Evolutionary conservation across 2,329 filamentous ascomycete species (phyloP), one percentile per base, ranked within the genome.

Genomic region (Exophiala aquamarina): DNA sequence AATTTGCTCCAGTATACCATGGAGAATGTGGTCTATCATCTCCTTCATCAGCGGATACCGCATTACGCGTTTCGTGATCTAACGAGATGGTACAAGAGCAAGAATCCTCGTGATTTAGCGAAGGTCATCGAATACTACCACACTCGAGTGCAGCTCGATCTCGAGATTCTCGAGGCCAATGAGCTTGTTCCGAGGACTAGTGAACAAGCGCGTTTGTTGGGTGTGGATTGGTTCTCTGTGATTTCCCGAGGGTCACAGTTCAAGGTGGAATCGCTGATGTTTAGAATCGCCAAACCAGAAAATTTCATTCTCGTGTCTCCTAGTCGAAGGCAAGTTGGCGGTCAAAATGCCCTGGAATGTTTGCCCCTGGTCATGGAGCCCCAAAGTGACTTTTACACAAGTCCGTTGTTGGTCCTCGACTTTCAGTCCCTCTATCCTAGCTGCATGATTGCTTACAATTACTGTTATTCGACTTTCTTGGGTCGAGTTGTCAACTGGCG

Each of bases 251-350:
- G 93, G 13, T 97, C 91, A 0, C 93, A 98, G 63, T 97, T 94
- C 78, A 98, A 98, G 66, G 93, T 98, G 32, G 93, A 98, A 69
- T 96, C 92, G 1, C 84, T 96, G 59, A 97, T 98, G 93, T 96
- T 97, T 62, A 83, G 93, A 34, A 96, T 98, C 58, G 92, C 93
- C 34, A 98, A 98, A 65, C 91, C 93, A 0, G 93, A 98, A 66
- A 95, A 93, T 59, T 94, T 93, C 60, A 74, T 97, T 6, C 76
- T 98, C 1, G 81, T 95, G 1, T 97, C 91, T 5, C 93, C 93
- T 0, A 94, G 86, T 65, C 81, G 85, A 54, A 92, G 90, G 65
- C 93, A 98, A 65, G 92, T 97, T 2, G 92, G 91, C 3, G 82
- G 85, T 19, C 93, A 98, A 63, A 97, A 97, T 63, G 91, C 93